Conservation (phyloP, 2,329 filamentous ascomycete genomes). For the Passalora sequoiae region DNA sequence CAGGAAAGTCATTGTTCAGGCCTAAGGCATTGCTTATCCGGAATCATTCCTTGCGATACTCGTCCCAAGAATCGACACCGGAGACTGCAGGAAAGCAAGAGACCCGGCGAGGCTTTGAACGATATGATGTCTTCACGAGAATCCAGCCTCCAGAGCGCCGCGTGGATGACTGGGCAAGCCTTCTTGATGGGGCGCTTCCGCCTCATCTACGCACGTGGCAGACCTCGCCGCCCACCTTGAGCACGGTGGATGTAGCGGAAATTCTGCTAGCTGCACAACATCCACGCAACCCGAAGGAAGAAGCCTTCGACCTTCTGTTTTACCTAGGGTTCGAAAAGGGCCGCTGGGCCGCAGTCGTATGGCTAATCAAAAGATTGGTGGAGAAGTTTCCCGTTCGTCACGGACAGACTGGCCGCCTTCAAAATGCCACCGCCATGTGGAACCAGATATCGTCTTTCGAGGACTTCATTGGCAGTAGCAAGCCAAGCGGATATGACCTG, state of each 20-base stretch:
- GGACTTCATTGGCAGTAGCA: slow-evolving; percentile 10
- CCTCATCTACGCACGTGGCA: slow-evolving; percentile 18
- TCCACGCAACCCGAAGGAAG: slow-evolving; percentile 1
- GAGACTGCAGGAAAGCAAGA: no score
- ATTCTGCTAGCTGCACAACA: slow-evolving; percentile 26
- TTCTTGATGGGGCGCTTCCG: slow-evolving; percentile 21
- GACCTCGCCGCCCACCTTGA: slow-evolving; percentile 9
- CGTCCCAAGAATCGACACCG: not conserved
- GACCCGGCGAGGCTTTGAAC: not conserved
- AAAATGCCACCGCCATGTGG: slow-evolving; percentile 12
- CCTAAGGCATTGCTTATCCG: no score
- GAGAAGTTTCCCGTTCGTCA: slow-evolving; percentile 28
- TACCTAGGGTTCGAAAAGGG: slow-evolving; percentile 38
- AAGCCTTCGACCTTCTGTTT: slow-evolving; percentile 36
- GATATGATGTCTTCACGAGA: slow-evolving; percentile 13
- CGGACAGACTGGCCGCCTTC: not conserved
- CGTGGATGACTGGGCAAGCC: slow-evolving; percentile 11
- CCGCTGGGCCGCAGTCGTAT: slow-evolving; percentile 42
- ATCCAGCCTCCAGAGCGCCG: slow-evolving; percentile 5
- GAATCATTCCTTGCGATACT: no score
- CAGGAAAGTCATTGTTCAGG: no score
- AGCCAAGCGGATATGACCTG: not conserved
- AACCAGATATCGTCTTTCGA: slow-evolving; percentile 10
- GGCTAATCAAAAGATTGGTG: slow-evolving; percentile 42
- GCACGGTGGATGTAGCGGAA: slow-evolving; percentile 22